phyloP scores from a whole-genome alignment of 768 basidiomycete genomes.

The Cubamyces sp. region DNA sequence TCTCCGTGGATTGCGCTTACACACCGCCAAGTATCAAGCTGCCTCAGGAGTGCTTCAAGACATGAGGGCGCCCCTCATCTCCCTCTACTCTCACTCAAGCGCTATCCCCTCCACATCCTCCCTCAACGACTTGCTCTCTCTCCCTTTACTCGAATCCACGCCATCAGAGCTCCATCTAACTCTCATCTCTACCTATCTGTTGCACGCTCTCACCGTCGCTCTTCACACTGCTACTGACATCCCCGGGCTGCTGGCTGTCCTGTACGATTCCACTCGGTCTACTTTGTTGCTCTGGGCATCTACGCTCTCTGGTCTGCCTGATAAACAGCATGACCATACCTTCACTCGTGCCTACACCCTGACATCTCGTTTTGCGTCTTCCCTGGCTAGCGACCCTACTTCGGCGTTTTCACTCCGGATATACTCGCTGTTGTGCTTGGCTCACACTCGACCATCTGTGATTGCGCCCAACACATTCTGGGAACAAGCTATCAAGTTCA shows the following conservation, averaged over 20 bases:
- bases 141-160: slow-evolving; percentile 45
- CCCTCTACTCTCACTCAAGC: slow-evolving; percentile 28
- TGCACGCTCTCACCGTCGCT: slow-evolving; percentile 54
- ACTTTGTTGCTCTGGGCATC: slow-evolving; percentile 61
- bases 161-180: slow-evolving; percentile 45
- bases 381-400: slow-evolving; percentile 26
- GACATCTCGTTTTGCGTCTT: slow-evolving; percentile 46
- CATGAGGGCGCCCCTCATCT: slow-evolving; percentile 49
- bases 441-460: slow-evolving; percentile 52
- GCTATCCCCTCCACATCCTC: slow-evolving; percentile 1
- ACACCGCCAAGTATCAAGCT: slow-evolving; percentile 50
- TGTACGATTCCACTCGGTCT: slow-evolving; percentile 34
- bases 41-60: slow-evolving; percentile 50
- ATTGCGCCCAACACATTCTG: slow-evolving; percentile 62
- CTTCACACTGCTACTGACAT: slow-evolving; percentile 31
- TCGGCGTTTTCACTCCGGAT: slow-evolving; percentile 43
- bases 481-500: slow-evolving; percentile 65
- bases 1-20: not conserved
- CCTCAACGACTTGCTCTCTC: slow-evolving; percentile 41
- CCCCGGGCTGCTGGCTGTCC: slow-evolving; percentile 36
- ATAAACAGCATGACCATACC: slow-evolving; percentile 59
- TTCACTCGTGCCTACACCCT: slow-evolving; percentile 63
- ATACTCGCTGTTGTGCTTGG: slow-evolving; percentile 49
- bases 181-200: slow-evolving; percentile 62
- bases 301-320: slow-evolving; percentile 43